These are phyloP conservation scores for Paraphoma chrysanthemicola DNA, from an alignment of 2,329 filamentous ascomycete species.

Conservation along the genomic window DNA sequence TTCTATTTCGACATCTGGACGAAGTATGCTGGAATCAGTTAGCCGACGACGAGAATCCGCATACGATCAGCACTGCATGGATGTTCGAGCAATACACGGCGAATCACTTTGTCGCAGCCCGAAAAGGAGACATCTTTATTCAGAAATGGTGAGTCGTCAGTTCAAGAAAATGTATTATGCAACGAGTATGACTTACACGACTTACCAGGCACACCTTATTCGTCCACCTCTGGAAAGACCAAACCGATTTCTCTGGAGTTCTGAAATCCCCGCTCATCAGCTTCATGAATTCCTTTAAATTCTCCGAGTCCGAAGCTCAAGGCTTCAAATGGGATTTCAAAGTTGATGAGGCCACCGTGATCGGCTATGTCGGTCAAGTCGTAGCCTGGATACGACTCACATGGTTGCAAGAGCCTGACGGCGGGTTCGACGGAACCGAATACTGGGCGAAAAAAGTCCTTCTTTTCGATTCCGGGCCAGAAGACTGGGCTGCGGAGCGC, in stretches of 20 bases:
- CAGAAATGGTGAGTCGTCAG: constrained; percentile 48
- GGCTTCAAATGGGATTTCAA: constrained; percentile 45
- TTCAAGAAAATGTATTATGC: not conserved
- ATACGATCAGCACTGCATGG: constrained; percentile 36
- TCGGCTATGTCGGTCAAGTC: constrained; percentile 52
- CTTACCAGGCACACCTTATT: constrained; percentile 31
- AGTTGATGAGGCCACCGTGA: constrained; percentile 31
- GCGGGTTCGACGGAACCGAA: constrained; percentile 39
- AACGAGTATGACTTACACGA: not conserved
- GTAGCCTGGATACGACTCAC: constrained; percentile 46
- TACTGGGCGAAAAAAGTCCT: constrained; percentile 39
- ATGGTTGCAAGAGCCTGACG: constrained; percentile 39
- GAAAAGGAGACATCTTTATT: constrained; percentile 54
- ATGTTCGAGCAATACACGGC: constrained; percentile 36
- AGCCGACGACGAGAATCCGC: constrained; percentile 46
- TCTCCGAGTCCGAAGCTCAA: constrained; percentile 22
- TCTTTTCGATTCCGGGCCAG: constrained; percentile 29
- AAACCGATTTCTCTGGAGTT: constrained; percentile 22
- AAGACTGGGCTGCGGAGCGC: constrained; percentile 33
- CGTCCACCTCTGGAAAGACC: constrained; percentile 32
- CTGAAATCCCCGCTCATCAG: constrained; percentile 26
- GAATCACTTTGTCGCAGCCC: constrained; percentile 55
- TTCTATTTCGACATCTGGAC: constrained; percentile 49
- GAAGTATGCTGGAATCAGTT: constrained; percentile 50
- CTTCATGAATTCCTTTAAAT: constrained; percentile 33